A percentile compares a stretch with the other conserved stretches of the same genome.
phyloP scores from a whole-genome alignment of 345 rosid species.

The Eucalyptus lansdowneana region DNA sequence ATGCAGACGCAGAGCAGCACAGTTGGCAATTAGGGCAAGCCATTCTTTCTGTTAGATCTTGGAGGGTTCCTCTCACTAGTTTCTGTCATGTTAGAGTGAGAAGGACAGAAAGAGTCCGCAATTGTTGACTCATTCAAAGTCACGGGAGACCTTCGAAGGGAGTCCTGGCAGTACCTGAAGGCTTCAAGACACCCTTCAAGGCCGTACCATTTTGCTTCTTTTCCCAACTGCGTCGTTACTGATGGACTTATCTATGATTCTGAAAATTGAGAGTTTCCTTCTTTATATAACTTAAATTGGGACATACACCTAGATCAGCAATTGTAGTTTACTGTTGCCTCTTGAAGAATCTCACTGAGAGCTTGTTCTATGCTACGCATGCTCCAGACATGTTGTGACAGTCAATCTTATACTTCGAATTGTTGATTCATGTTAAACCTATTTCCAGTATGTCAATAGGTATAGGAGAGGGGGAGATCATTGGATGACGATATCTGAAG shows the following conservation, averaged over 20 bases:
- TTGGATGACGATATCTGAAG: not conserved
- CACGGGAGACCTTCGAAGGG: not conserved
- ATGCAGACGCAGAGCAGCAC: not conserved
- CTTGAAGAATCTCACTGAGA: not conserved
- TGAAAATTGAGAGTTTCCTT: not conserved
- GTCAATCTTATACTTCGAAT: not conserved
- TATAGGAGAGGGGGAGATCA: not conserved
- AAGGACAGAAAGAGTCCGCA: slow-evolving; percentile 2
- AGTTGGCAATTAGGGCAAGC: not conserved
- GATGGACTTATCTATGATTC: not conserved
- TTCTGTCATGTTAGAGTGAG: not conserved
- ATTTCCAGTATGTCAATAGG: not conserved
- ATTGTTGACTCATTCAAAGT: slow-evolving; percentile 11
- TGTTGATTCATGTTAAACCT: not conserved
- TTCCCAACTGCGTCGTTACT: not conserved
- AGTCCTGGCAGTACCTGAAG: not conserved
- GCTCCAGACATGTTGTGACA: not conserved
- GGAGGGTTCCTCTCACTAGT: not conserved
- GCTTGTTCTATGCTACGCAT: not conserved
- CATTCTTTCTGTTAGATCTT: slow-evolving; percentile 1
- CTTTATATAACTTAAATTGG: not conserved
- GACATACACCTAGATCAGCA: not conserved
- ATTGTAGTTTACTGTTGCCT: not conserved
- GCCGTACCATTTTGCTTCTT: not conserved
- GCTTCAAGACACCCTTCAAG: not conserved